Base-by-base conservation (phyloP, 345 rosid genomes). In the Pistacia integerrima region DNA sequence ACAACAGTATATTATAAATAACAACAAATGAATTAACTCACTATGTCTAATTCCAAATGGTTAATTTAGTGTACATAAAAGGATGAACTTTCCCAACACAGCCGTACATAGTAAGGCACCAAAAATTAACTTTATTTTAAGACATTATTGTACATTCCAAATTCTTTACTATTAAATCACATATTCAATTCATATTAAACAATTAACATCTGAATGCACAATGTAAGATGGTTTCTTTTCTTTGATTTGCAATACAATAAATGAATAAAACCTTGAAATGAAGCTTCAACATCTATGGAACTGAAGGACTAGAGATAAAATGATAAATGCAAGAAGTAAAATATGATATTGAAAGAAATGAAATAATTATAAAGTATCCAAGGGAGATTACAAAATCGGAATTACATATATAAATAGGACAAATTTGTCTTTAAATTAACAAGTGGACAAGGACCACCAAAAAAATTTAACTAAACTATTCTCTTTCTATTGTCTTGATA, bases 261-360 rank as follows among this genome's bases (percentile, higher is more conserved):
- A 22, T 22, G 17, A 56, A 56, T 14, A 16, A 56, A 18, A 4
- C 18, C 59, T 56, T 56, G 59, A 14, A 56, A 3, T 56, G 22
- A 3, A 56, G 54, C 54, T 49, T 9, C 2, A 49, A 49, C 0
- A 9, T 49, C 54, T 49, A 49, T 49, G 54, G 54, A 49, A 49
- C 12, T 49, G 12, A 69, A 58, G 20, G 60, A 74, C 18, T 44
- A 25, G 1, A 69, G 38, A n/a, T n/a, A 54, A 64, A 54, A 41
- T 54, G 35, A n/a, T 48, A 62, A 64, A 1, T 22, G 38, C 10
- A 12, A 18, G 49, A 56, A 20, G 64, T 16, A 59, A 72, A 14
- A 44, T 49, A 25, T 44, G 16, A 16, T 30, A 67, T 74, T 52
- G 25, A 83, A 83, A 66, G 55, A 85, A 49, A 82, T 85, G 86